Evolutionary conservation across 148 eudicot genomes (phyloP).

Genomic region (Cornus florida): DNA sequence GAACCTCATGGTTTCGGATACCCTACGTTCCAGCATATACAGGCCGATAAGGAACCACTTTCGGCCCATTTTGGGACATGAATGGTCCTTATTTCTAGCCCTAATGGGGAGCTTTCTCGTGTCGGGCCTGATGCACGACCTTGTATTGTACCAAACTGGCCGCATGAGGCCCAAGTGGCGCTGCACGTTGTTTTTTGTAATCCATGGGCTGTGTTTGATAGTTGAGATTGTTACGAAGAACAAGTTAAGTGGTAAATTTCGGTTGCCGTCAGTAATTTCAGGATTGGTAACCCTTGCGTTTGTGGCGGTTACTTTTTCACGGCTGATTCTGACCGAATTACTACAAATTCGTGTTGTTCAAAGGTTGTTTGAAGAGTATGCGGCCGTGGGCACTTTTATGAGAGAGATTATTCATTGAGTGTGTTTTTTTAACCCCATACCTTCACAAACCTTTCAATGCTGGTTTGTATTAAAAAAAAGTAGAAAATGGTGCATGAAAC

Average conservation of each 20-base stretch:
- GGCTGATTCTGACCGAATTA: not conserved
- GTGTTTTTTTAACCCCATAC: too few species aligned
- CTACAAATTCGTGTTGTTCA: not conserved
- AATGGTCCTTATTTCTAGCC: constrained; percentile 31
- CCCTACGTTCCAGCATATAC: constrained; percentile 38
- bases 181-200: constrained; percentile 40
- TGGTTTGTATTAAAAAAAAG: too few species aligned
- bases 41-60: constrained; percentile 17
- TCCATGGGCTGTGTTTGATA: constrained; percentile 46
- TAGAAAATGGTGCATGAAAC: too few species aligned
- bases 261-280: not conserved
- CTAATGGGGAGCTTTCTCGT: constrained; percentile 37
- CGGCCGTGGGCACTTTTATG: not conserved
- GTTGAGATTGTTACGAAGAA: constrained; percentile 22
- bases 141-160: constrained; percentile 30
- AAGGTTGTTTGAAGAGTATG: not conserved
- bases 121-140: constrained; percentile 61
- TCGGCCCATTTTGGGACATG: not conserved
- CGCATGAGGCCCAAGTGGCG: constrained; percentile 38
- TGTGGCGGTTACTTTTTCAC: not conserved
- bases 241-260: not conserved
- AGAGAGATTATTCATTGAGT: not conserved
- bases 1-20: constrained; percentile 46
- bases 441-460: too few species aligned
- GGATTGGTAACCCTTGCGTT: not conserved